A percentile compares a stretch with the other conserved stretches of the same genome.
Evolutionary conservation across 73 alveolate species (phyloP).

Genomic region (Stentor roeselii): DNA sequence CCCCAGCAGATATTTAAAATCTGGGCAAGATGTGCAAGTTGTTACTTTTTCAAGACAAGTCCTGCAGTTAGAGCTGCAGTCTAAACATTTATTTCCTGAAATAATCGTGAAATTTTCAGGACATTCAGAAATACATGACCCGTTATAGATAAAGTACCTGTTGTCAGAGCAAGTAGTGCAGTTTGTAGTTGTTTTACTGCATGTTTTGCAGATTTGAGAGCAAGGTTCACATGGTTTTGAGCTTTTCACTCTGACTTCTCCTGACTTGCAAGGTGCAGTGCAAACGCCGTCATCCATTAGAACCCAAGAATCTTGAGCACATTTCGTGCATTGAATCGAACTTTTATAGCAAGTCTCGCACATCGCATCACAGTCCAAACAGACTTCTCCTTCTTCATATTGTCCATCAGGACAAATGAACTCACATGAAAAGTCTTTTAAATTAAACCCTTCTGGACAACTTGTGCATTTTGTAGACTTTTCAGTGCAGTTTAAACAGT

Average conservation of each 20-base stretch:
- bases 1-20: neutral
- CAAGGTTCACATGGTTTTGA: neutral
- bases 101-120: neutral
- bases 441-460: neutral
- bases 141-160: neutral
- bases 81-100: neutral
- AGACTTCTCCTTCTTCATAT: neutral
- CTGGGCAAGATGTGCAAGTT: neutral
- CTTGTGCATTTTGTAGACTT: conserved; percentile 2
- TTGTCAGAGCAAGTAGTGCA: neutral
- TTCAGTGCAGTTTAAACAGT: neutral
- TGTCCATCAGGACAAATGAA: neutral
- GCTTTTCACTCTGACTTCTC: neutral
- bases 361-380: neutral
- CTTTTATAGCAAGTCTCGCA: conserved; percentile 4
- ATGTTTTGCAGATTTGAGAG: neutral
- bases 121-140: neutral
- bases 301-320: neutral
- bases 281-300: neutral
- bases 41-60: neutral
- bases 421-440: neutral
- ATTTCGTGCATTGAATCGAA: neutral
- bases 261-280: neutral
- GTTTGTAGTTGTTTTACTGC: neutral
- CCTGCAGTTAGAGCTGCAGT: neutral